Evolutionary conservation across 2,329 filamentous ascomycete species (phyloP), one percentile per base, ranked within the genome.

Genomic region (Colletotrichum incanum): DNA sequence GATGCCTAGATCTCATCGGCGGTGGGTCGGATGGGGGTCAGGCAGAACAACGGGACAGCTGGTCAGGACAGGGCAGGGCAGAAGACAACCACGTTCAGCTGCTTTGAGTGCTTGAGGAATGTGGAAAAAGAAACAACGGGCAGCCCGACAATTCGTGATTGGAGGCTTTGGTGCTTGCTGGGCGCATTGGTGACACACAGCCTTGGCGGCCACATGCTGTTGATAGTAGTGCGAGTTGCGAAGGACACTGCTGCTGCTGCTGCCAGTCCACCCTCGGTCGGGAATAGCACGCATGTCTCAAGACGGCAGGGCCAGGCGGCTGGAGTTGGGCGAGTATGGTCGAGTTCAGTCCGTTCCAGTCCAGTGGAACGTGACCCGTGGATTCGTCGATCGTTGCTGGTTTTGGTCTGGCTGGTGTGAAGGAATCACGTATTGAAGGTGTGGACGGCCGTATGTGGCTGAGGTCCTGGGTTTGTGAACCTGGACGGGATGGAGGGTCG

Each of bases 231-330:
- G 4, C 28, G 28, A 31, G 28, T 31, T 31, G 28, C 28, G 6
- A 31, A 31, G 28, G 28, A 31, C 28, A 31, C 28, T 31, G 28
- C 28, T 31, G 28, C 28, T 31, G 28, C 28, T 31, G 28, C 28
- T 31, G 28, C 28, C 49, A 69, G 50, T 20, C 43, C 61, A 67
- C 28, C 28, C 28, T 31, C 28, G 28, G 47, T 56, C 31, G 63
- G 63, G 50, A 68, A 47, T 31, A 59, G 34, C 50, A 43, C 43
- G 41, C 39, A 23, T 69, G 52, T 60, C 59, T 72, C 59, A 45
- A 71, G 56, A 26, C 54, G 69, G 69, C 65, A 72, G 65, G 59
- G 69, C 69, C 59, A 69, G 69, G 59, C 65, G 68, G 64, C 16
- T 26, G 23, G 64, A 18, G 45, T 31, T 49, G 31, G 5, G 45